These are phyloP conservation scores for Raffaelea ambrosiae DNA, from an alignment of 2,329 filamentous ascomycete genomes.

Conservation along the genomic window DNA sequence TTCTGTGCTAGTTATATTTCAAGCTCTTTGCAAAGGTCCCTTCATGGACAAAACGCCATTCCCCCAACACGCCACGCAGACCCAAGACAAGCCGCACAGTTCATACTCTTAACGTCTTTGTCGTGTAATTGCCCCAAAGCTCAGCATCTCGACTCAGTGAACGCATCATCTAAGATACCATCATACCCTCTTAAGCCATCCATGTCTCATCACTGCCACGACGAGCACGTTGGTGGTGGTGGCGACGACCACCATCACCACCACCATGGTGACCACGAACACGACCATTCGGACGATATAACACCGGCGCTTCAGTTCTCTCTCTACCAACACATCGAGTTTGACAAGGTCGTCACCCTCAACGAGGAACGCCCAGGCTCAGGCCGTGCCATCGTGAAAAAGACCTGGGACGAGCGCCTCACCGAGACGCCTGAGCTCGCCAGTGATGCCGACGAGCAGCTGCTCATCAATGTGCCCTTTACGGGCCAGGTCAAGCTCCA, in stretches of 20 bases:
- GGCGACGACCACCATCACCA: slow-evolving; percentile 15
- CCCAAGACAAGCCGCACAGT: too few relatives aligned
- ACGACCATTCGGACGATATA: slow-evolving; percentile 89
- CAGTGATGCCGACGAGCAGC: slow-evolving; percentile 84
- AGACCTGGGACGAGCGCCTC: slow-evolving; percentile 82
- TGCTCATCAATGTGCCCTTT: slow-evolving; percentile 94
- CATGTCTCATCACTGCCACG: slow-evolving; percentile 20
- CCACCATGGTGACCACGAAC: slow-evolving; percentile 48
- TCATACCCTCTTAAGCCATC: too few relatives aligned
- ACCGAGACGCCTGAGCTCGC: slow-evolving; percentile 63
- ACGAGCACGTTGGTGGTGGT: slow-evolving; percentile 20
- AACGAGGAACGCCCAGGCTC: slow-evolving; percentile 67
- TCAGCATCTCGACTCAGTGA: too few relatives aligned
- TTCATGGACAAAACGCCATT: too few relatives aligned
- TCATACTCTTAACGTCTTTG: too few relatives aligned
- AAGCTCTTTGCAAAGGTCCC: too few relatives aligned
- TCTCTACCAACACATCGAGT: slow-evolving; percentile 87
- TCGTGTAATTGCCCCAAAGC: too few relatives aligned
- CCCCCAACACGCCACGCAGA: too few relatives aligned
- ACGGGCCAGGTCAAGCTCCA: slow-evolving; percentile 91
- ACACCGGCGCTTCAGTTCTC: slow-evolving; percentile 85
- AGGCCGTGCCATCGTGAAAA: slow-evolving; percentile 71
- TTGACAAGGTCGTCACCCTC: slow-evolving; percentile 72
- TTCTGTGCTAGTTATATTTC: too few relatives aligned
- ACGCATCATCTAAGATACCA: too few relatives aligned